Base-by-base conservation (phyloP, 1,284 basidiomycete species). In the Meira nashicola region DNA sequence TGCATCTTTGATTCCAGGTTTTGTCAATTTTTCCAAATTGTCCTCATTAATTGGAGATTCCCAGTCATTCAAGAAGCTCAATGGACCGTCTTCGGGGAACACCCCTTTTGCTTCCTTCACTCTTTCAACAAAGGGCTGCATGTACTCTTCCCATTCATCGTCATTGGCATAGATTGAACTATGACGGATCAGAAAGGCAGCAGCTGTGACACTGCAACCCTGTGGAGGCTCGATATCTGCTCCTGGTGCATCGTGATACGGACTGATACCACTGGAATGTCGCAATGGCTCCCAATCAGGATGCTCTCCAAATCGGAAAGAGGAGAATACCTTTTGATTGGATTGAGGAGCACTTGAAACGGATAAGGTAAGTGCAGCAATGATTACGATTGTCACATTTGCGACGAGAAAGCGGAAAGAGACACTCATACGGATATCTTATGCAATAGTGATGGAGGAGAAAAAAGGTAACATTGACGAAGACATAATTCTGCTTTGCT, bases 11-110 rank as follows among this genome's bases (percentile, higher is more conserved):
- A 66, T 73, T 1, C 81, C 81, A 7, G 74, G 67, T 40, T 73
- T 67, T 14, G 78, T 79, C 62, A 94, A 80, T 9, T 87, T 85
- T 65, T 93, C 89, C 46, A 94, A 82, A 72, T 89, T 90, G 41
- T 82, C 81, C 56, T 88, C 82, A 82, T 87, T 86, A 11, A 82
- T 77, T 0, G 76, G 78, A n/a, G 70, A 75, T 56, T 77, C 48
- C 80, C 80, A 81, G 8, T 71, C 56, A 41, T 62, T 65, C 46
- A 82, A 66, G 64, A 81, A 82, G 9, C 57, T 53, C 70, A 81
- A 79, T 2, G 70, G 65, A 21, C 43, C 56, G 21, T 58, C 51
- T 5, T 47, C 51, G 14, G 40, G 21, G n/a, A 40, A 23, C 9
- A 28, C 43, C 19, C 39, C 49, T 43, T 39, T 40, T 12, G 37